phyloP scores from a whole-genome alignment of 305 asterid genomes.

The Salvia sclarea region DNA sequence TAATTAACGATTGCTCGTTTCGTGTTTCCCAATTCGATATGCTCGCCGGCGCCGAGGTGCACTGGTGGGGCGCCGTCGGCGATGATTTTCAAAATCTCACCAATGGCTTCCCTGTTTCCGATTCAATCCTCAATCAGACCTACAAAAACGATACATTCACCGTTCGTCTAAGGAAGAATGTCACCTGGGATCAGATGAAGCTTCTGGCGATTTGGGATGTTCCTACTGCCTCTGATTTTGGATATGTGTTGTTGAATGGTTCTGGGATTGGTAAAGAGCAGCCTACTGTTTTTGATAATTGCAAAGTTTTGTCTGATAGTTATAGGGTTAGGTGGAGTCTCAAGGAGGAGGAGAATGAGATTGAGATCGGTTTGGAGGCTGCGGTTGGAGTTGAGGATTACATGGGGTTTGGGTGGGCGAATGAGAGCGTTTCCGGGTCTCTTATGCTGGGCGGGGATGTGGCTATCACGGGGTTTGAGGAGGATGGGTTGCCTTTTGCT shows the following conservation, averaged over 20 bases:
- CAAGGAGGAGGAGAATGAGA: slow-evolving; percentile 40
- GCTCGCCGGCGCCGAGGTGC: slow-evolving; percentile 84
- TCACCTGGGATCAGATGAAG: slow-evolving; percentile 78
- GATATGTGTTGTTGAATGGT: slow-evolving; percentile 62
- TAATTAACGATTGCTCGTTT: slow-evolving; percentile 77
- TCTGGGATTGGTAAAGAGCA: slow-evolving; percentile 33
- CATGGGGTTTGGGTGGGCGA: slow-evolving; percentile 98
- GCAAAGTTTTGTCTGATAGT: slow-evolving; percentile 63
- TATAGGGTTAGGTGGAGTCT: slow-evolving; percentile 85
- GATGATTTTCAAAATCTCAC: slow-evolving; percentile 71
- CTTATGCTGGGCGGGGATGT: slow-evolving; percentile 92
- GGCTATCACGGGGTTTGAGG: slow-evolving; percentile 74
- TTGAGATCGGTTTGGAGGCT: slow-evolving; percentile 92
- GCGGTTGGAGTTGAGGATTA: slow-evolving; percentile 64
- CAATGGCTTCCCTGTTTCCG: slow-evolving; percentile 67
- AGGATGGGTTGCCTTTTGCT: slow-evolving; percentile 73
- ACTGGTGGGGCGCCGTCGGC: slow-evolving; percentile 91
- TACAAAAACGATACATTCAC: slow-evolving; percentile 66
- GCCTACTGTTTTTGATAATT: slow-evolving; percentile 71
- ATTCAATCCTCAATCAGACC: slow-evolving; percentile 61
- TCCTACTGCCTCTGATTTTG: slow-evolving; percentile 85
- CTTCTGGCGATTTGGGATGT: slow-evolving; percentile 83
- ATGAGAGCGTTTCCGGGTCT: slow-evolving; percentile 58
- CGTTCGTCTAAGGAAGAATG: slow-evolving; percentile 60
- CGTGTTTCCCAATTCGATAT: slow-evolving; percentile 79